Evolutionary conservation across 192 early-diverging fungal species (phyloP).

Genomic region (Podila verticillata): DNA sequence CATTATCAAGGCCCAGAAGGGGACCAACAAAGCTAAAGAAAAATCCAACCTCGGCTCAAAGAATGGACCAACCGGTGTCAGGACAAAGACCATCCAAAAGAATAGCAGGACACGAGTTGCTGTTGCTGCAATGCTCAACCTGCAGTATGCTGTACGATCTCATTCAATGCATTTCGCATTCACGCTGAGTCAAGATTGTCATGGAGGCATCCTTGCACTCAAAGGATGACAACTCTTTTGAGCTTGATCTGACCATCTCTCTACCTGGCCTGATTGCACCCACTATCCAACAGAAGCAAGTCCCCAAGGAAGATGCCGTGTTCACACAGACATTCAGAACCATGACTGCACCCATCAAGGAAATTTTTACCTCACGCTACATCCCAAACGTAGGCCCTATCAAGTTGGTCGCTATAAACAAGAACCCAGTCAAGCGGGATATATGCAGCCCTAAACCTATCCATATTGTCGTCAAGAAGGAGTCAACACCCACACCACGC

Average conservation of each 20-base stretch:
- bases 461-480: not conserved
- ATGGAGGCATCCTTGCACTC: no score
- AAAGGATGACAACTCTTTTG: no score
- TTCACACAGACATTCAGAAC: constrained; percentile 37
- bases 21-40: not conserved
- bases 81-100: not conserved
- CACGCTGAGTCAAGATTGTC: no score
- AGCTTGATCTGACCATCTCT: no score
- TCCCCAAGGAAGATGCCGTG: constrained; percentile 6
- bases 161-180: no score
- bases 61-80: not conserved
- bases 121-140: not conserved
- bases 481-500: not conserved
- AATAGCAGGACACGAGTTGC: not conserved
- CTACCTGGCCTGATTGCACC: not conserved
- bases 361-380: constrained; percentile 38
- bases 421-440: not conserved
- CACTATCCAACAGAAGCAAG: not conserved
- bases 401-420: constrained; percentile 24
- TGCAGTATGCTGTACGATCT: not conserved
- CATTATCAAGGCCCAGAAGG: constrained; percentile 28
- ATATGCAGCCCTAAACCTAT: not conserved
- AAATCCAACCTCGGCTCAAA: not conserved
- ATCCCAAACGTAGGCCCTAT: constrained; percentile 12
- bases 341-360: constrained; percentile 24